phyloP scores from a whole-genome alignment of 768 basidiomycete genomes.

The Lactifluus rugatus region DNA sequence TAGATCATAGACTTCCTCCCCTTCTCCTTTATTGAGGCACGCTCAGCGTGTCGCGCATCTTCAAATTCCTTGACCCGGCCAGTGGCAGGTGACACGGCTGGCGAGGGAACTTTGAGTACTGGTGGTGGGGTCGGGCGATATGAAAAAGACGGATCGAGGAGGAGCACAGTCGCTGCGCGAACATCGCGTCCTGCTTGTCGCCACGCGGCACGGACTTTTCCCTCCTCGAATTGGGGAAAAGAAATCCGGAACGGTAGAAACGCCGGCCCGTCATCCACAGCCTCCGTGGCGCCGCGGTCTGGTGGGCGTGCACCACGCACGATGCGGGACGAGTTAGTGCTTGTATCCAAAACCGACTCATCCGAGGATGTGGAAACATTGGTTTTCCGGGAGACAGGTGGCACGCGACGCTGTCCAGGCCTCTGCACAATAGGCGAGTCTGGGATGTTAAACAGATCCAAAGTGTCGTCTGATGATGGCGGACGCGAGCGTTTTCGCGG shows the following conservation, averaged over 20 bases:
- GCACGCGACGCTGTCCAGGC: conserved; percentile 40
- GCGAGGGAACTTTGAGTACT: background rate
- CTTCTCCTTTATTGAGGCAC: conserved; percentile 59
- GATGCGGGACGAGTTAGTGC: conserved; percentile 26
- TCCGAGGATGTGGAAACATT: conserved; percentile 56
- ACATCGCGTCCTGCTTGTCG: conserved; percentile 48
- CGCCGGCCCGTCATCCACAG: conserved; percentile 22
- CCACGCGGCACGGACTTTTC: conserved; percentile 58
- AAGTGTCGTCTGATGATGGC: conserved; percentile 27
- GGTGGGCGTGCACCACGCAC: conserved; percentile 18
- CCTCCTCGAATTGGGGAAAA: conserved; percentile 39
- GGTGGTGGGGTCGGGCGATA: conserved; percentile 21
- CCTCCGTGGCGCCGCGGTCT: conserved; percentile 16
- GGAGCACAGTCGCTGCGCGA: conserved; percentile 46
- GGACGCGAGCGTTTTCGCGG: conserved; percentile 67
- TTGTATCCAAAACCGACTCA: conserved; percentile 45
- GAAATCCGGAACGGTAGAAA: conserved; percentile 56
- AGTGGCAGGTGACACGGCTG: conserved; percentile 29
- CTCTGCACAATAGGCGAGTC: conserved; percentile 53
- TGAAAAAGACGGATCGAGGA: conserved; percentile 44
- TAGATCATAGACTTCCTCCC: conserved; percentile 80
- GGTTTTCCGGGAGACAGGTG: conserved; percentile 24
- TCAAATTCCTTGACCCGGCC: conserved; percentile 67
- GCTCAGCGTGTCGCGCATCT: conserved; percentile 58
- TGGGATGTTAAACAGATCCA: conserved; percentile 33